Evolutionary conservation across 2,329 filamentous ascomycete genomes (phyloP).

Genomic region (Tolypocladium tundrense): DNA sequence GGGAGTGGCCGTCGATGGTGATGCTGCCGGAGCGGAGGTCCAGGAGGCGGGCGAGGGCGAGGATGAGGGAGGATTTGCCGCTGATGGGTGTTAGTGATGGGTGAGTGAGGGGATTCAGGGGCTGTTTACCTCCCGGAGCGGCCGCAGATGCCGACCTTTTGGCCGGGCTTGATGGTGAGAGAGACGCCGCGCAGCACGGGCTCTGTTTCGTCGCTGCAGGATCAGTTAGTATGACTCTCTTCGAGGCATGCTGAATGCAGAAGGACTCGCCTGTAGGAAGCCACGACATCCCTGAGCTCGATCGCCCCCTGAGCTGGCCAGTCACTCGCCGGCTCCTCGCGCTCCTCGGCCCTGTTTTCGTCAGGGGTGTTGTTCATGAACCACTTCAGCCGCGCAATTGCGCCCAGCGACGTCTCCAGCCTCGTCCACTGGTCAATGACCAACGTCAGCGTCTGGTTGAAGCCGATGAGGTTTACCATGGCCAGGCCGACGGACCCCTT

Average conservation of each 20-base stretch:
- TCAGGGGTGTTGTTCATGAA: slow-evolving; percentile 16
- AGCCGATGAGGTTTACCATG: slow-evolving; percentile 15
- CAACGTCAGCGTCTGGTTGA: slow-evolving; percentile 18
- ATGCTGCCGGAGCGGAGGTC: slow-evolving; percentile 29
- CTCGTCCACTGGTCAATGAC: slow-evolving; percentile 25
- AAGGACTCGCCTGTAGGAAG: slow-evolving; percentile 14
- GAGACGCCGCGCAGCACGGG: slow-evolving; percentile 9
- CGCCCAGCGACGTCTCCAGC: slow-evolving; percentile 25
- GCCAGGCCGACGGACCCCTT: slow-evolving; percentile 20
- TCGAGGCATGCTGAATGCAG: too few relatives aligned
- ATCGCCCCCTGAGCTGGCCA: slow-evolving; percentile 19
- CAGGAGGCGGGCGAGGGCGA: slow-evolving; percentile 36
- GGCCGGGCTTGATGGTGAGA: slow-evolving; percentile 20
- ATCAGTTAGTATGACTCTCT: background rate
- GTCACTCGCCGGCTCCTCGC: background rate
- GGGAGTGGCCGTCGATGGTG: slow-evolving; percentile 30
- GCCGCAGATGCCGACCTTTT: slow-evolving; percentile 40
- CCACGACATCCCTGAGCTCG: slow-evolving; percentile 14
- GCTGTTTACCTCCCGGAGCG: slow-evolving; percentile 27
- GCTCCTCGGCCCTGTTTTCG: slow-evolving; percentile 13
- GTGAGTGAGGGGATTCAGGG: background rate
- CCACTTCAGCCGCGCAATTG: slow-evolving; percentile 21
- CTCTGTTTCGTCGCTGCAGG: slow-evolving; percentile 6
- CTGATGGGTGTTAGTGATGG: slow-evolving; percentile 13
- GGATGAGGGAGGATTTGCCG: slow-evolving; percentile 39